Evolutionary conservation across 225 moss, liverwort and hornwort genomes (phyloP), one percentile per base, ranked within the genome.

Genomic region (Sphagnum contortum): DNA sequence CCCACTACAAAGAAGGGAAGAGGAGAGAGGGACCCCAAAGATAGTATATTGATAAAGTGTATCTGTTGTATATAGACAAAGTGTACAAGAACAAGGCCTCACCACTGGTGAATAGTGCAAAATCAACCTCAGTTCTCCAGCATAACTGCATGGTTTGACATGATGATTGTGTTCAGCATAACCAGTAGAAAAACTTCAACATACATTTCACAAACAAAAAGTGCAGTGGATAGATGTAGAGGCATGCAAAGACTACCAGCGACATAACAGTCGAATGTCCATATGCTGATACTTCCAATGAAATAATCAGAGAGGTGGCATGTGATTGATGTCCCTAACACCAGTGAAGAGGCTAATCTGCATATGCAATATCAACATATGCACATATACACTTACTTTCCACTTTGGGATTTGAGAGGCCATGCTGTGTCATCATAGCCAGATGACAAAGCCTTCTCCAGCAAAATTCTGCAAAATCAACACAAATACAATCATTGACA

Each of bases 391-490:
- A 68, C 83, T 74, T 76, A 87, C 83, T 80, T 92, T 12, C 80
- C 80, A 9, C 68, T 4, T 12, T 67, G 44, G 8, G 83, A 84
- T 3, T 70, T 83, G 60, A 96, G 66, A 49, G 77, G 57, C 96
- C 96, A 92, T 44, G 84, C 70, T 3, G 85, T 71, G 66, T 90
- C 90, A 61, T 90, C 90, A 29, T 92, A 96, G 9, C 92, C 88
- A 45, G 61, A 8, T 9, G 83, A 73, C 44, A 92, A 58, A 29
- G 81, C 92, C 55, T 79, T 90, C 52, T 66, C 92, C 14, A 96
- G 71, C 5, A 83, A 70, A 46, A 96, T 85, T 71, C 95, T 96
- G 86, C 54, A 11, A 9, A 12, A 53, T 5, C 9, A 57, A 12
- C 48, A 59, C 2, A 11, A 49, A 3, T 52, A 9, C 52, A 52